Percentiles rank a stretch among this genome's conserved stretches.
Conservation (phyloP, 2,329 filamentous ascomycete genomes). For the Fusarium pseudocircinatum region DNA sequence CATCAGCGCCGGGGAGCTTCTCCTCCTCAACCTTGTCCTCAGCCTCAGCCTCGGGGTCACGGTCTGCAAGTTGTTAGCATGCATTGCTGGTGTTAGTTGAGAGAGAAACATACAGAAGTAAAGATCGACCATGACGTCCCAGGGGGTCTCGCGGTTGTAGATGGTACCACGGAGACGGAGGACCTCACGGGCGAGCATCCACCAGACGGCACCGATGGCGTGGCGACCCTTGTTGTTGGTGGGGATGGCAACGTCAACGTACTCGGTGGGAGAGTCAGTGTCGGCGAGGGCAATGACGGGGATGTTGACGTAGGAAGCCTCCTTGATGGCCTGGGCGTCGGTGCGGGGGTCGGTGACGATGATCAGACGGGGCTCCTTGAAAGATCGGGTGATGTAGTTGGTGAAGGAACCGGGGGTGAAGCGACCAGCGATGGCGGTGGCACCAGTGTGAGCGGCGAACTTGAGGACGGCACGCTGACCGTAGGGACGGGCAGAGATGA, state of each 20-base stretch:
- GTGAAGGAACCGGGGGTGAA: conserved; percentile 99
- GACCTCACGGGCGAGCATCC: conserved; percentile 99
- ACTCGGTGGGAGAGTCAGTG: conserved; percentile 99
- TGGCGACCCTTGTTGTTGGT: conserved; percentile 99
- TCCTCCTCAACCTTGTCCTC: conserved; percentile 97
- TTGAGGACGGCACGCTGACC: conserved; percentile 99
- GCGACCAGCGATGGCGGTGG: conserved; percentile 96
- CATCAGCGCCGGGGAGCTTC: conserved; percentile 87
- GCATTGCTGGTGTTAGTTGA: neutral
- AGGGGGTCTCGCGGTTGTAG: conserved; percentile 93
- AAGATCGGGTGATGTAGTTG: conserved; percentile 99
- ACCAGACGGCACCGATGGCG: conserved; percentile 98
- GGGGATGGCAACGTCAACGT: conserved; percentile 99
- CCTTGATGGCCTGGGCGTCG: conserved; percentile 99
- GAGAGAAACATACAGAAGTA: conserved; percentile 83
- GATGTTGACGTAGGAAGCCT: conserved; percentile 99
- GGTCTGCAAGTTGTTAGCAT: conserved; percentile 66
- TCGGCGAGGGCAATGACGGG: conserved; percentile 99
- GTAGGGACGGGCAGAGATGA: conserved; percentile 99
- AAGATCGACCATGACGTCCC: conserved; percentile 99
- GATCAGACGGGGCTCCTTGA: conserved; percentile 99
- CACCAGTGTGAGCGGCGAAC: conserved; percentile 98
- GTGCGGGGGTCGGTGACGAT: conserved; percentile 99
- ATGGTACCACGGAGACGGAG: conserved; percentile 98
- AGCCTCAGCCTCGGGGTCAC: conserved; percentile 98